These are phyloP conservation scores for Suillus weaverae DNA, from an alignment of 768 basidiomycete genomes.

Conservation along the genomic window DNA sequence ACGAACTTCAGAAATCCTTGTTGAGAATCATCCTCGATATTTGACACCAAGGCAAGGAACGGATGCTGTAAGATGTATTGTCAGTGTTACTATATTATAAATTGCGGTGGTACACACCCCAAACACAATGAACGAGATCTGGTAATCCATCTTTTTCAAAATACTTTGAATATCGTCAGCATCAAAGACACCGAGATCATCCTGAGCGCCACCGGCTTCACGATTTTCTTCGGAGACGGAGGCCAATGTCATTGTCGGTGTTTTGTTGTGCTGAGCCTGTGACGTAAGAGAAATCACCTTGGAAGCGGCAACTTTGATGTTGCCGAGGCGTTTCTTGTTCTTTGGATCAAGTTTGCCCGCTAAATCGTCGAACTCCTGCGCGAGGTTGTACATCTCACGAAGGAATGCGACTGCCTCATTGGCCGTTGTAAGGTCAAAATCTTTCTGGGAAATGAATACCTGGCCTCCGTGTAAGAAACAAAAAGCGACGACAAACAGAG, in stretches of 20 bases:
- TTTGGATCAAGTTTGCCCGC: slow-evolving; percentile 4
- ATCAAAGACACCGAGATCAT: slow-evolving; percentile 7
- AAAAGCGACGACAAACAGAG: background rate
- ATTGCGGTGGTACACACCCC: slow-evolving; percentile 3
- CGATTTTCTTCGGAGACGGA: background rate
- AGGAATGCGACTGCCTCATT: slow-evolving; percentile 4
- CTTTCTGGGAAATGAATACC: slow-evolving; percentile 9
- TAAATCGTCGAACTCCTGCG: background rate
- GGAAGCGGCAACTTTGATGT: background rate
- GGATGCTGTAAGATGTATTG: slow-evolving; percentile 14
- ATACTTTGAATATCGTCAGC: slow-evolving; percentile 4
- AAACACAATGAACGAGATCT: slow-evolving; percentile 1
- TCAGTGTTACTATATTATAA: background rate
- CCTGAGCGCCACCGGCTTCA: background rate
- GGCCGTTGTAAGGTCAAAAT: background rate
- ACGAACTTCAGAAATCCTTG: slow-evolving; percentile 15
- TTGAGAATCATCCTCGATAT: background rate
- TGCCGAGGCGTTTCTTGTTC: background rate
- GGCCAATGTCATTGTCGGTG: background rate
- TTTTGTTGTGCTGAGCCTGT: background rate
- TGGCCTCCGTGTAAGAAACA: background rate
- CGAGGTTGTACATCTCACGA: slow-evolving; percentile 17
- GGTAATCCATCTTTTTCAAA: slow-evolving; percentile 4
- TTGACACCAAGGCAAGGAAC: slow-evolving; percentile 8
- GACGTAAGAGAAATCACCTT: slow-evolving; percentile 5